Base-by-base conservation (phyloP, 2,329 filamentous ascomycete genomes). In the Penicillium freii region DNA sequence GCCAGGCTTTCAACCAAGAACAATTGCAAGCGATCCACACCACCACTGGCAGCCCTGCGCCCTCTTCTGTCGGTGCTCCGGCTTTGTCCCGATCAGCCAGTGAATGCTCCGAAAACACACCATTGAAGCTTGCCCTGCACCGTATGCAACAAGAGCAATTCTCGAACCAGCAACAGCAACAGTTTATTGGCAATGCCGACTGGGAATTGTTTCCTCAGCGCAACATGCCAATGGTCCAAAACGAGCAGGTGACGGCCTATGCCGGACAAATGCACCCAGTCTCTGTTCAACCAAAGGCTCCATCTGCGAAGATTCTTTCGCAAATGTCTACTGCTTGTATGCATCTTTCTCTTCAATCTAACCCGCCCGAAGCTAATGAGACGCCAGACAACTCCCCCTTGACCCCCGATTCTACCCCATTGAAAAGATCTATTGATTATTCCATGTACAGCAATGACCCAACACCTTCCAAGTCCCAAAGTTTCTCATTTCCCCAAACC, bases 351-450 rank as follows among this genome's bases (percentile, higher is more conserved):
- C 0, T 31, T 31, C 5, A 21, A 15, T 21, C 4, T 17, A 13
- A 33, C n/a, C 13, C 10, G 3, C 3, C 2, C 5, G 8, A 21
- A 8, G 11, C 19, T 40, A 40, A 55, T 27, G 15, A 42, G 46
- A 42, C 50, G 2, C 4, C 54, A 67, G 65, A 67, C 40, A 60
- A 51, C 39, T 65, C 64, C 40, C 87, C 87, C 56, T 82, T 87
- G 45, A 90, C 88, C 29, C 87, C 88, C 52, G 83, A 82, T 66
- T 84, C 85, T 51, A 89, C 86, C 21, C 87, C 87, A 15, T 73
- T 77, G 66, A 76, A 73, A 65, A 69, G 71, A 63, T 70, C 73
- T 51, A 70, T 71, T 59, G 71, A 73, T 58, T 65, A 72, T 58
- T 66, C 70, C 56, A 71, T 72, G 44, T 73, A 76, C 53, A 71